Evolutionary conservation across 495 filamentous ascomycete genomes (phyloP).

Genomic region (Podospora tetraspora): DNA sequence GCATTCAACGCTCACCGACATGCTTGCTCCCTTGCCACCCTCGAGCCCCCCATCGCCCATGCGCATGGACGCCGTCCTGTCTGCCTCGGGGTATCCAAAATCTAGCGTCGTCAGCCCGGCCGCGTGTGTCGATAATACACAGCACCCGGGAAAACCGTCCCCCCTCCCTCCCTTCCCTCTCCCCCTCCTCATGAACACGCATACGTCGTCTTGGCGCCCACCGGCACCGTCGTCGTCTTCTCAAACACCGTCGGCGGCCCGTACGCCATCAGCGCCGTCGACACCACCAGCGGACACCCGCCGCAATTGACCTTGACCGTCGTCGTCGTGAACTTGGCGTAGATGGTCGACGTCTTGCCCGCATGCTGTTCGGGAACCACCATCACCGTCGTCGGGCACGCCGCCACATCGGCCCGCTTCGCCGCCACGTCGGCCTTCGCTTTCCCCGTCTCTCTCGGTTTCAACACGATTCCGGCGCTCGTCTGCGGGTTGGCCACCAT

Average conservation of each 20-base stretch:
- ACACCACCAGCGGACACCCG: conserved; percentile 24
- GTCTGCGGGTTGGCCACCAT: not conserved
- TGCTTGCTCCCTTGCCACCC: not conserved
- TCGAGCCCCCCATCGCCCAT: not conserved
- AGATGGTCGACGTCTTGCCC: conserved; percentile 24
- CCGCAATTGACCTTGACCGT: conserved; percentile 21
- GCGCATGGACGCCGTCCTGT: not conserved
- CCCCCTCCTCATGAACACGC: conserved; percentile 14
- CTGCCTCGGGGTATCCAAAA: conserved; percentile 15
- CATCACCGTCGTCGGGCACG: conserved; percentile 26
- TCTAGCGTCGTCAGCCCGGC: conserved; percentile 1
- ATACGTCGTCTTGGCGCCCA: conserved; percentile 27
- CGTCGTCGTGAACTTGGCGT: conserved; percentile 22
- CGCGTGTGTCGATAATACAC: not conserved
- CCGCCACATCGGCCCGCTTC: not conserved
- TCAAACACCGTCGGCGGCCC: conserved; percentile 24
- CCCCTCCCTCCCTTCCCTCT: not conserved
- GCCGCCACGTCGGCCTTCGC: not conserved
- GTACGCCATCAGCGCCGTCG: conserved; percentile 24
- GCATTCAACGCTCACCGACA: not conserved
- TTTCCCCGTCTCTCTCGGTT: not conserved
- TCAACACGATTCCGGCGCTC: not conserved
- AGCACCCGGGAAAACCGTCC: too few species aligned
- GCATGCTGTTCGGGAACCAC: conserved; percentile 23
- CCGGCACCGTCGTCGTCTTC: conserved; percentile 25